Conservation (phyloP, 768 basidiomycete species). For the Panaeolus cyanescens region DNA sequence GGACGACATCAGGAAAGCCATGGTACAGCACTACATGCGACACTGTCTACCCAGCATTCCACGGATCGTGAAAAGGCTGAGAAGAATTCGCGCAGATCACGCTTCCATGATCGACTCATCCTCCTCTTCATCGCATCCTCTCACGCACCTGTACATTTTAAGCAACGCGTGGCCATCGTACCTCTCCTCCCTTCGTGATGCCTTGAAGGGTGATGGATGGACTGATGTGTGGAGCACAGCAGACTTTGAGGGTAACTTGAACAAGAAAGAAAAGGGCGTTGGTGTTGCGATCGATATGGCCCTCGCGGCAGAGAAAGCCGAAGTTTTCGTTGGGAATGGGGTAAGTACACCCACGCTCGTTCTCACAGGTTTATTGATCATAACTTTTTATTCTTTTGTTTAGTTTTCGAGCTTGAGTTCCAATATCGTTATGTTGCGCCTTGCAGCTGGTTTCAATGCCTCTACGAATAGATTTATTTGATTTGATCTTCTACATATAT, state of each 20-base stretch:
- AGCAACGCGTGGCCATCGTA: conserved; percentile 53
- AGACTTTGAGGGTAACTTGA: conserved; percentile 37
- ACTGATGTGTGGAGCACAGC: conserved; percentile 41
- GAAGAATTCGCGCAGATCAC: conserved; percentile 33
- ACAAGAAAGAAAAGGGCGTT: conserved; percentile 46
- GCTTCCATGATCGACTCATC: not conserved
- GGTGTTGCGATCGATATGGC: conserved; percentile 62
- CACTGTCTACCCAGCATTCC: conserved; percentile 45
- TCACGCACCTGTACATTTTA: conserved; percentile 42
- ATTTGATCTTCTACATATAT: no score
- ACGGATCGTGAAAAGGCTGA: conserved; percentile 42
- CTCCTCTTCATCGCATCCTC: not conserved
- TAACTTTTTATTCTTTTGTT: no score
- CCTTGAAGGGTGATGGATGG: conserved; percentile 51
- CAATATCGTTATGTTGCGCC: no score
- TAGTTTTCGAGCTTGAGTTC: no score
- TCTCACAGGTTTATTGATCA: no score
- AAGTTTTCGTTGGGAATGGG: conserved; percentile 65
- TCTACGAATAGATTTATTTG: no score
- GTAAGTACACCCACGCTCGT: no score
- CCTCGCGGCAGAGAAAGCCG: conserved; percentile 54
- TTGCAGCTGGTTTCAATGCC: no score
- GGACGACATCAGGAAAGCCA: not conserved
- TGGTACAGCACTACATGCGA: conserved; percentile 33
- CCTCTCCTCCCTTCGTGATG: conserved; percentile 36